phyloP scores from a whole-genome alignment of 352 stramenopile genomes.

The Blastocystis sp. region DNA sequence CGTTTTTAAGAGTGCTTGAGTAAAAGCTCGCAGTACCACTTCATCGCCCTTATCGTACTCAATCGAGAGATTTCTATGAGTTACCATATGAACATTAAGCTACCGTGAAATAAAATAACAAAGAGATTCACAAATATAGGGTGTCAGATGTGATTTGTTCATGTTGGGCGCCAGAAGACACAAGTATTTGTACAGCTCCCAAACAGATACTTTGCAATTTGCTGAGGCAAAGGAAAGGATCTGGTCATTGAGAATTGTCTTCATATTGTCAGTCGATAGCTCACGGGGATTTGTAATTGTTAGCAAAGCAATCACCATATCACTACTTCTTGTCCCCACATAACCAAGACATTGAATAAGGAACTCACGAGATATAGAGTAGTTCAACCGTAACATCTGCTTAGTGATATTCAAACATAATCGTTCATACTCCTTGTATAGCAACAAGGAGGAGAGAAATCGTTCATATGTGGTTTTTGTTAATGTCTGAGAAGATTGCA shows the following conservation, averaged over 20 bases:
- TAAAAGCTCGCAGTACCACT: not conserved
- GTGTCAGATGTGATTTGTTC: not conserved
- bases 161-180: not conserved
- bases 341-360: not conserved
- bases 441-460: conserved; percentile 8
- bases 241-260: not conserved
- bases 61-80: conserved; percentile 2
- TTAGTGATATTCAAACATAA: conserved; percentile 59
- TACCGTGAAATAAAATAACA: conserved; percentile 39
- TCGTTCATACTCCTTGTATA: not conserved
- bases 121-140: not conserved
- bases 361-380: not conserved
- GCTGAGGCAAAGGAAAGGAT: not conserved
- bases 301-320: conserved; percentile 39
- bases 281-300: not conserved
- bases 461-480: not conserved
- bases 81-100: not conserved
- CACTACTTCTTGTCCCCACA: not conserved
- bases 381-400: conserved; percentile 35
- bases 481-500: not conserved
- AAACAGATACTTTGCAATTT: conserved; percentile 10
- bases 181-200: conserved; percentile 58
- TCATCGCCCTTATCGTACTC: not conserved
- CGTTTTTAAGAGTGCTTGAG: not conserved
- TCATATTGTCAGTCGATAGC: not conserved